phyloP scores from a whole-genome alignment of 2,329 filamentous ascomycete genomes.

The Fusarium beomiforme region DNA sequence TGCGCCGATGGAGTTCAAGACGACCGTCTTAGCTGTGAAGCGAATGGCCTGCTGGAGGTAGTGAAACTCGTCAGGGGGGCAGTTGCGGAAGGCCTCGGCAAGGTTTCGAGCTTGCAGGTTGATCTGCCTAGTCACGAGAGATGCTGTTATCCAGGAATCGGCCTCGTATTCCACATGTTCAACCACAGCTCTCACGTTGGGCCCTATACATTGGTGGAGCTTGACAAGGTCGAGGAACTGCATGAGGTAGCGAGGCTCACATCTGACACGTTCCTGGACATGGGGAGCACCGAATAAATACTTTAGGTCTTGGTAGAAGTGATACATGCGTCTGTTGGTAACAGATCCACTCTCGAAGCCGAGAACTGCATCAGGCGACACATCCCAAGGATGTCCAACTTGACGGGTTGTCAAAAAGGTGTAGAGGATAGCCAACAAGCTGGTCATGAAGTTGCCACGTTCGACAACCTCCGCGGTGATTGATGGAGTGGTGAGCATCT shows the following conservation, averaged over 20 bases:
- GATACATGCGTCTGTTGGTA: slow-evolving; percentile 94
- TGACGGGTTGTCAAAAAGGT: slow-evolving; percentile 96
- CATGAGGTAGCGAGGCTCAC: slow-evolving; percentile 85
- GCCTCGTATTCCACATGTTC: slow-evolving; percentile 99
- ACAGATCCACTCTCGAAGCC: slow-evolving; percentile 95
- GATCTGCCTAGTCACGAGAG: slow-evolving; percentile 92
- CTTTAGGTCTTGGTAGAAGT: slow-evolving; percentile 95
- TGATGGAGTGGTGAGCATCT: slow-evolving; percentile 95
- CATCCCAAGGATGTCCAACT: slow-evolving; percentile 91
- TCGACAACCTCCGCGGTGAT: slow-evolving; percentile 97
- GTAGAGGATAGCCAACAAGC: slow-evolving; percentile 94
- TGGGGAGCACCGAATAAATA: slow-evolving; percentile 90
- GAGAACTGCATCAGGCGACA: slow-evolving; percentile 85
- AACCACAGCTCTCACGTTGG: slow-evolving; percentile 87
- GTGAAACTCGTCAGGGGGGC: slow-evolving; percentile 65
- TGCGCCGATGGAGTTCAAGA: slow-evolving; percentile 87
- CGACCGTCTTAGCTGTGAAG: slow-evolving; percentile 82
- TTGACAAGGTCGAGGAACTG: slow-evolving; percentile 97
- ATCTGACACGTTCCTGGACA: slow-evolving; percentile 85
- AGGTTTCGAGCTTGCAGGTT: slow-evolving; percentile 91
- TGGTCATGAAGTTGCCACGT: slow-evolving; percentile 94
- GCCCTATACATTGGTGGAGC: slow-evolving; percentile 95
- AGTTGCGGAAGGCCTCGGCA: slow-evolving; percentile 83
- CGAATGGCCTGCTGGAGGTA: slow-evolving; percentile 69
- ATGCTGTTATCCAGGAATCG: slow-evolving; percentile 97